These are phyloP conservation scores for Stachybotrys chartarum DNA, from an alignment of 2,329 filamentous ascomycete genomes.

Conservation along the genomic window DNA sequence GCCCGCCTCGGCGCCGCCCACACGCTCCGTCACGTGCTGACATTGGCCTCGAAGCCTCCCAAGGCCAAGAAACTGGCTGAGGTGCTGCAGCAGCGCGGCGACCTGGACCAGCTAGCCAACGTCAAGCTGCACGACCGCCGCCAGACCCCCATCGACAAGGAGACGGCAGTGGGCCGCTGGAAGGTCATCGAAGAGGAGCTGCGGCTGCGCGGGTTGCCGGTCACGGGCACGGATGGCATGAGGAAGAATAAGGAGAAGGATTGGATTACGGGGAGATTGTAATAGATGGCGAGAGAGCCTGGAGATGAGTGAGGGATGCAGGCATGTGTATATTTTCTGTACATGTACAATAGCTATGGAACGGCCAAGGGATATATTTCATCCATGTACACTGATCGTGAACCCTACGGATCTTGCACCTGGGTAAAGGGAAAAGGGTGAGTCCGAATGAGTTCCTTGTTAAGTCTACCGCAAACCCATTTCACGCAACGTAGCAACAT, in stretches of 20 bases:
- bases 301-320: neutral
- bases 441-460: no score
- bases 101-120: conserved; percentile 54
- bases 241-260: conserved; percentile 34
- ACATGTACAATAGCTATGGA: conserved; percentile 19
- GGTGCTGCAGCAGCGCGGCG: conserved; percentile 38
- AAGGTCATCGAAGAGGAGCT: conserved; percentile 73
- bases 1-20: conserved; percentile 50
- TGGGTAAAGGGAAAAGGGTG: no score
- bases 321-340: conserved; percentile 14
- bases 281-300: conserved; percentile 6
- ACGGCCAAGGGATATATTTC: neutral
- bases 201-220: conserved; percentile 51
- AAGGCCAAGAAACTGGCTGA: conserved; percentile 58
- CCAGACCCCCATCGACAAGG: conserved; percentile 64
- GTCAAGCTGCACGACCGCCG: conserved; percentile 59
- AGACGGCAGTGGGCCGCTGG: conserved; percentile 65
- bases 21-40: conserved; percentile 48
- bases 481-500: no score
- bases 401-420: no score
- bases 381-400: neutral
- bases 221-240: conserved; percentile 37
- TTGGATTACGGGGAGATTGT: conserved; percentile 33
- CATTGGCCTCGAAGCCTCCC: conserved; percentile 43
- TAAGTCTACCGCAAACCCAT: no score